phyloP scores from a whole-genome alignment of 169 alveolate species.

The Haemoproteus tartakovskyi region DNA sequence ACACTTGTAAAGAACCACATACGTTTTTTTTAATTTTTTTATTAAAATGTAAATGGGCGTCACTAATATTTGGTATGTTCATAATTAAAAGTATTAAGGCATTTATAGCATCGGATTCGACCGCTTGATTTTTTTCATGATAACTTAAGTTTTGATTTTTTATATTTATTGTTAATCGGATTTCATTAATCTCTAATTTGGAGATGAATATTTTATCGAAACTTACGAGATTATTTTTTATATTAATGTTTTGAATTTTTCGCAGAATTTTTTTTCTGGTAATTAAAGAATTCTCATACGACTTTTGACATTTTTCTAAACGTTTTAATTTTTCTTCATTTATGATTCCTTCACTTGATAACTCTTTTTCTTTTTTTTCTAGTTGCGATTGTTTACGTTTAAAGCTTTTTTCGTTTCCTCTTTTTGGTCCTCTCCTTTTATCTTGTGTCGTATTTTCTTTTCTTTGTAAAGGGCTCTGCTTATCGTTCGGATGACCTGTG shows the following conservation, averaged over 20 bases:
- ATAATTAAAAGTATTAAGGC: slow-evolving; percentile 40
- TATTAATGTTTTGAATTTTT: slow-evolving; percentile 34
- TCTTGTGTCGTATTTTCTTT: too few species aligned
- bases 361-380: too few species aligned
- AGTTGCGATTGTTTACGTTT: too few species aligned
- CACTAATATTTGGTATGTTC: slow-evolving; percentile 59
- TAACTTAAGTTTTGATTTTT: slow-evolving; percentile 61
- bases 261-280: slow-evolving; percentile 22
- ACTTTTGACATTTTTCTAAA: slow-evolving; percentile 23
- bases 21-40: slow-evolving; percentile 49
- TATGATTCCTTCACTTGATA: too few species aligned
- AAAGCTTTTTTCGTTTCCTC: too few species aligned
- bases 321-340: slow-evolving; percentile 39
- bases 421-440: too few species aligned
- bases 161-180: slow-evolving; percentile 39
- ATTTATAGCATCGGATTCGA: slow-evolving; percentile 56
- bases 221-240: slow-evolving; percentile 54
- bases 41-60: slow-evolving; percentile 62
- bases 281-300: slow-evolving; percentile 14
- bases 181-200: slow-evolving; percentile 51
- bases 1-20: slow-evolving; percentile 47
- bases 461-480: too few species aligned
- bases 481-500: too few species aligned
- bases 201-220: slow-evolving; percentile 51
- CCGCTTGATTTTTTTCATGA: slow-evolving; percentile 61